Evolutionary conservation across 345 rosid genomes (phyloP).

Genomic region (Syzygium grande): DNA sequence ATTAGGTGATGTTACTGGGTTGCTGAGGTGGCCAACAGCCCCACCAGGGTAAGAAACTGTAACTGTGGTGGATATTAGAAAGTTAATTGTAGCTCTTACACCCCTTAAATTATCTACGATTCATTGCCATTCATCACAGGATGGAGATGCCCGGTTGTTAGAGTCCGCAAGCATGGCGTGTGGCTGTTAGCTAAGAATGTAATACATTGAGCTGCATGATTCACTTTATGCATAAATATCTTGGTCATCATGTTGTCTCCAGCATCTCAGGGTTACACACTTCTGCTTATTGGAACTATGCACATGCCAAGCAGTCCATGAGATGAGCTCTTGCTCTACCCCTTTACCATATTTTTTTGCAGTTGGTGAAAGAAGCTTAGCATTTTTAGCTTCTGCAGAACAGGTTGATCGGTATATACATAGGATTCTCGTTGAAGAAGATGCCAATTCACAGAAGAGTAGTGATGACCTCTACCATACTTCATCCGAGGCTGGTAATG

Average conservation of each 20-base stretch:
- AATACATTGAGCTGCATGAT: constrained; percentile 22
- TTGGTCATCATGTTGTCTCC: not conserved
- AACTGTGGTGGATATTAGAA: not conserved
- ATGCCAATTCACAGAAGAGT: constrained; percentile 32
- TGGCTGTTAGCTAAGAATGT: constrained; percentile 89
- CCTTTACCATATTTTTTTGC: not conserved
- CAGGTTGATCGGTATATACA: constrained; percentile 86
- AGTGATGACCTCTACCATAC: constrained; percentile 43
- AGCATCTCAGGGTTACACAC: not conserved
- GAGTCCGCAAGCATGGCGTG: constrained; percentile 74
- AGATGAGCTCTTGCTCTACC: not conserved
- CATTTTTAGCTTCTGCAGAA: not conserved
- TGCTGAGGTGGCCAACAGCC: constrained; percentile 94
- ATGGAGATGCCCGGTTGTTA: constrained; percentile 94
- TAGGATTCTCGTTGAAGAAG: constrained; percentile 79
- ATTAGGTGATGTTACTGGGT: constrained; percentile 63
- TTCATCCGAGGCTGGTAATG: constrained; percentile 62
- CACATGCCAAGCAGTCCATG: not conserved
- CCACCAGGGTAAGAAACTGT: constrained; percentile 56
- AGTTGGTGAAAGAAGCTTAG: not conserved
- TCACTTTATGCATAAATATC: constrained; percentile 9
- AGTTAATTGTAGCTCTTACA: not conserved
- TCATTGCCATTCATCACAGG: constrained; percentile 20
- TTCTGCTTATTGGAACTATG: not conserved
- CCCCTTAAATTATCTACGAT: not conserved